Conservation (phyloP, 306 rosid species). For the Abrus precatorius region DNA sequence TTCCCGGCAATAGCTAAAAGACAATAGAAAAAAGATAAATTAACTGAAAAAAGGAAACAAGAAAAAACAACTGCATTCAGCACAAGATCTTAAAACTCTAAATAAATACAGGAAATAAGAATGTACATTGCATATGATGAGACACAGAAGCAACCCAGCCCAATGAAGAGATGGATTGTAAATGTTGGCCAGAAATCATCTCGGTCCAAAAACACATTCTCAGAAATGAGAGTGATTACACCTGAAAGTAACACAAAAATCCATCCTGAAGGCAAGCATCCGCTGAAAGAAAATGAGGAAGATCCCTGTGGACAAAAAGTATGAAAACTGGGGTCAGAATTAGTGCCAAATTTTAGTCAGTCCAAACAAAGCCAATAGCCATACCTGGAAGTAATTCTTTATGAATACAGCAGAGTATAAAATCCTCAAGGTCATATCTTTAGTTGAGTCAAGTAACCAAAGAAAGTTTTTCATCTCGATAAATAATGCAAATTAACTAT, state of each 20-base stretch:
- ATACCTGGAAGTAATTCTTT: constrained; percentile 83
- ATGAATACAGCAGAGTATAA: constrained; percentile 76
- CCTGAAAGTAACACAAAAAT: constrained; percentile 70
- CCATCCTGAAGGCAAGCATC: constrained; percentile 95
- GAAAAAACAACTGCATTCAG: constrained; percentile 30
- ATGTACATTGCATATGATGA: constrained; percentile 78
- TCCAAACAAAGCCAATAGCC: constrained; percentile 43
- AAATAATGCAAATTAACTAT: constrained; percentile 40
- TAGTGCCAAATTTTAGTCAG: constrained; percentile 27
- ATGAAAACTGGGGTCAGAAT: constrained; percentile 31
- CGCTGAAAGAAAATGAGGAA: constrained; percentile 70
- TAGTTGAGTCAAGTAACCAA: constrained; percentile 67
- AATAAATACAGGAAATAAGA: constrained; percentile 28
- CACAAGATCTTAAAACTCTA: constrained; percentile 23
- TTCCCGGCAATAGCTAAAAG: constrained; percentile 71
- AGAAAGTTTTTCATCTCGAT: constrained; percentile 18
- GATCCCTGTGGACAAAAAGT: constrained; percentile 65
- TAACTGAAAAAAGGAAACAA: constrained; percentile 4
- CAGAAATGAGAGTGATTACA: constrained; percentile 72
- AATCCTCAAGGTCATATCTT: constrained; percentile 93
- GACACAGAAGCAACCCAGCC: constrained; percentile 79
- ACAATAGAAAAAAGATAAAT: background rate
- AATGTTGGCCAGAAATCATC: constrained; percentile 81
- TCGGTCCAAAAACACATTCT: constrained; percentile 76
- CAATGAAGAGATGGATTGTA: constrained; percentile 69